Base-by-base conservation (phyloP, 2,329 filamentous ascomycete species). In the Rhytidhysteron rufulum region DNA sequence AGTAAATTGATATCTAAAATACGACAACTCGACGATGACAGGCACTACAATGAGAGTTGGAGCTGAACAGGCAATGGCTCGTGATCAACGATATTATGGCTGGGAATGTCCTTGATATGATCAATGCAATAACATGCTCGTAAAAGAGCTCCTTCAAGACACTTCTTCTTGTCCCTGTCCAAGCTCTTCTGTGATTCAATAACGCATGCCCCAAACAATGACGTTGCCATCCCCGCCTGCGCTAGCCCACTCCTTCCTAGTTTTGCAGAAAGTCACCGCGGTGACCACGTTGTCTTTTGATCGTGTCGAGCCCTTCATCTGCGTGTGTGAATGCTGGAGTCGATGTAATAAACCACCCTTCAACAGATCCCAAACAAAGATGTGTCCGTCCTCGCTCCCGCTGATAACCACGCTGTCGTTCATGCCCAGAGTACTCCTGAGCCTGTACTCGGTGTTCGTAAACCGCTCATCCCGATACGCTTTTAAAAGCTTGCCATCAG, bases 311-410 rank as follows among this genome's bases (percentile, higher is more conserved):
- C 19, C 37, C 70, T 34, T 15, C 32, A 20, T 43, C 18, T 44
- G 50, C 51, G 57, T 55, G 33, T 58, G 51, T 4, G 57, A 59
- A 43, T 75, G 72, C 25, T 61, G 66, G 5, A 95, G 66, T 49
- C 72, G 79, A 22, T 85, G 79, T 42, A 80, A 72, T 37, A 86
- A 60, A 40, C 82, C 78, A 1, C 88, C 90, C 5, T 77, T 84
- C 40, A 95, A 62, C 16, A 95, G 69, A 67, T 96, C 89, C 91
- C 91, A 97, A 2, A 81, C 87, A 70, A 83, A 83, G 6, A 89
- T 66, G 54, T 74, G 73, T 2, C 85, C 86, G 45, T 84, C 72
- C 65, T 96, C 90, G 55, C 89, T 88, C 6, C 91, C 91, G 37
- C 81, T 85, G 3, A 96, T 56, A 1, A 93, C 87, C 35, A 85